phyloP scores from a whole-genome alignment of 495 filamentous ascomycete genomes.

The Acidomyces sp. region DNA sequence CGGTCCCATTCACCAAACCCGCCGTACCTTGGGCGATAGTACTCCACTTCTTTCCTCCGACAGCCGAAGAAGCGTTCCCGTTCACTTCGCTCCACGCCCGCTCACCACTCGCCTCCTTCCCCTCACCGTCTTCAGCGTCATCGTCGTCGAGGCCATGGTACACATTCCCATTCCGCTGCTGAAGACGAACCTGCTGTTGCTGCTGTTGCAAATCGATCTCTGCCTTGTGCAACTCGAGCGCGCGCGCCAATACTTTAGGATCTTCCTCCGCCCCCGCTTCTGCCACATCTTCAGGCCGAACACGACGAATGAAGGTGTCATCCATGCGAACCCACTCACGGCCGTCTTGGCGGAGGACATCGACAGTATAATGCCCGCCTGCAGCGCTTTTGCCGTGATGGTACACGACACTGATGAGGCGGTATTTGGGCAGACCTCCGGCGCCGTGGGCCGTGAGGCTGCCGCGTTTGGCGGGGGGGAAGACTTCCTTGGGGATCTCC shows the following conservation, averaged over 20 bases:
- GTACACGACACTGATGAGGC: conserved; percentile 83
- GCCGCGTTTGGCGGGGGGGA: conserved; percentile 61
- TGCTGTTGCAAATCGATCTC: conserved; percentile 31
- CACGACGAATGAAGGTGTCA: conserved; percentile 77
- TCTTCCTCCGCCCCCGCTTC: conserved; percentile 73
- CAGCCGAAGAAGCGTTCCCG: conserved; percentile 35
- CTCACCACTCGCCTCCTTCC: too few species aligned
- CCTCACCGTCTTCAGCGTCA: conserved; percentile 41
- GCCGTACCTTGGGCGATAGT: conserved; percentile 44
- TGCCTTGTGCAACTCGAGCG: conserved; percentile 51
- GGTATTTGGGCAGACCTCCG: conserved; percentile 68
- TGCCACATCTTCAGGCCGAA: conserved; percentile 81
- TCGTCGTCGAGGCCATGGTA: conserved; percentile 41
- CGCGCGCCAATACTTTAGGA: conserved; percentile 51
- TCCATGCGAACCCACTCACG: conserved; percentile 92
- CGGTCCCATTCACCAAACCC: too few species aligned
- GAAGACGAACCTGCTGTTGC: too few species aligned
- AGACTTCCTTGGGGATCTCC: conserved; percentile 87
- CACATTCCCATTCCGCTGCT: too few species aligned
- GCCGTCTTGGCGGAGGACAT: conserved; percentile 85
- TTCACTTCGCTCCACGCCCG: conserved; percentile 85
- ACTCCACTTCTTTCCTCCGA: conserved; percentile 43
- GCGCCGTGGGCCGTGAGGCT: conserved; percentile 45
- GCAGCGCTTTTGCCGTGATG: conserved; percentile 94
- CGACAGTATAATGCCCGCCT: conserved; percentile 92